A percentile compares a stretch with the other conserved stretches of the same genome.
Conservation (phyloP, 163 green algal genomes). For the Scenedesmus sp. region DNA sequence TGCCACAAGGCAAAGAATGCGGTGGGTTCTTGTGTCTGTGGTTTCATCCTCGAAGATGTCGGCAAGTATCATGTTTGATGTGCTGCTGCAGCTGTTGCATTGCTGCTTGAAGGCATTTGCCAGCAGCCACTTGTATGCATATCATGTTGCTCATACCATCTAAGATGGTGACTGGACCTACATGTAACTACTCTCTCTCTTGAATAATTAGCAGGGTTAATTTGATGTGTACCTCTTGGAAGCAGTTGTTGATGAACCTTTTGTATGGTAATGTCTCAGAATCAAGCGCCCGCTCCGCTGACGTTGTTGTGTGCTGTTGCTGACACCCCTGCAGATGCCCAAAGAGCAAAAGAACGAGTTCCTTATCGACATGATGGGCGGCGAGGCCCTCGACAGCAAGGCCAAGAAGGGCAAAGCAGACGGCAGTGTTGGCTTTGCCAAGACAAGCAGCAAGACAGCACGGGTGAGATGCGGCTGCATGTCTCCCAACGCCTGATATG, state of each 20-base stretch:
- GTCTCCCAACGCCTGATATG: too few relatives aligned
- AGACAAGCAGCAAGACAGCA: neutral
- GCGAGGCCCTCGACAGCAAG: neutral
- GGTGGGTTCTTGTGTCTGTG: slow-evolving; percentile 50
- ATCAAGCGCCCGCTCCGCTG: too few relatives aligned
- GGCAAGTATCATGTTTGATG: neutral
- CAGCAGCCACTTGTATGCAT: too few relatives aligned
- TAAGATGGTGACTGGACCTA: too few relatives aligned
- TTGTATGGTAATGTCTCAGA: too few relatives aligned
- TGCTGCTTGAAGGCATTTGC: neutral
- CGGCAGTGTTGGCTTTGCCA: slow-evolving; percentile 28
- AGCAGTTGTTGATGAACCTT: too few relatives aligned
- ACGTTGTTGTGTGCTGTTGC: neutral
- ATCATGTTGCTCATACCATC: too few relatives aligned
- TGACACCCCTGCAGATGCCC: neutral
- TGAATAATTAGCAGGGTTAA: too few relatives aligned
- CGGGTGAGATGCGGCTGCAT: neutral
- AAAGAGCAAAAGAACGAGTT: slow-evolving; percentile 32
- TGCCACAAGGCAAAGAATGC: slow-evolving; percentile 90
- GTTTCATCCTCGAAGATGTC: neutral
- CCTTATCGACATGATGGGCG: slow-evolving; percentile 59
- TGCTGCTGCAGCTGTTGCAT: neutral
- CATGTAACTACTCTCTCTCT: too few relatives aligned
- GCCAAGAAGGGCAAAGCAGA: neutral
- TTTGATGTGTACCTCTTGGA: too few relatives aligned